Conservation (phyloP, 2,329 filamentous ascomycete genomes). For the Pestalotiopsis sp. region DNA sequence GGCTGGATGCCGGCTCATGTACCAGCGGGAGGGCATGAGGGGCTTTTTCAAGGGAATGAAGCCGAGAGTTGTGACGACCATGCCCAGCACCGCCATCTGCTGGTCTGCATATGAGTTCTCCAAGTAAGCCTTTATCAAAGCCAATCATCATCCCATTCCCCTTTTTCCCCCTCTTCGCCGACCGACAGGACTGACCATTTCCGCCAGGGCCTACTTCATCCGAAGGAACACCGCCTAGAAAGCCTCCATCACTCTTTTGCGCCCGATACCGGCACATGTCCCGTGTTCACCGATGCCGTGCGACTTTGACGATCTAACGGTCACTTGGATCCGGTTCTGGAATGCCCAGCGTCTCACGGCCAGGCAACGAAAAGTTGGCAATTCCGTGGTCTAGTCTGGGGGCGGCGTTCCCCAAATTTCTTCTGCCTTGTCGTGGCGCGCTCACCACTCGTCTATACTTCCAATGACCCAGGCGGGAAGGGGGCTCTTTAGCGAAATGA, state of each 20-base stretch:
- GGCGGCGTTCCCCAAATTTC: too few species aligned
- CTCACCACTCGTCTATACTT: neutral
- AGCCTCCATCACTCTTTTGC: conserved; percentile 10
- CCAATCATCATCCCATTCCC: neutral
- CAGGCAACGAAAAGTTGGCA: neutral
- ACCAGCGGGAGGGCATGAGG: conserved; percentile 77
- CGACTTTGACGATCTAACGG: neutral
- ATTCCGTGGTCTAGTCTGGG: too few species aligned
- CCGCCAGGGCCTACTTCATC: conserved; percentile 35
- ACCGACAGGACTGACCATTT: neutral
- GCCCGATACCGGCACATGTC: neutral
- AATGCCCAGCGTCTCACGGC: too few species aligned
- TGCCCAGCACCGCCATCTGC: conserved; percentile 99
- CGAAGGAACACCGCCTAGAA: conserved; percentile 27
- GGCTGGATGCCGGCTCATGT: conserved; percentile 80
- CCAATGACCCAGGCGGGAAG: neutral
- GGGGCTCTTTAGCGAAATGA: neutral
- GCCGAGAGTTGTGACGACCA: conserved; percentile 90
- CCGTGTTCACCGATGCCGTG: neutral
- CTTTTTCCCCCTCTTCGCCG: neutral
- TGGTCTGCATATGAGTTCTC: conserved; percentile 80
- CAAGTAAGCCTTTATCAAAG: conserved; percentile 53
- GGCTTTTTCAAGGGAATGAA: conserved; percentile 95
- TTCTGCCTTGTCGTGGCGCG: neutral
- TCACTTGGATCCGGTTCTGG: neutral